Conservation (phyloP, 2,329 filamentous ascomycete species). For the Curvularia verruculosa region DNA sequence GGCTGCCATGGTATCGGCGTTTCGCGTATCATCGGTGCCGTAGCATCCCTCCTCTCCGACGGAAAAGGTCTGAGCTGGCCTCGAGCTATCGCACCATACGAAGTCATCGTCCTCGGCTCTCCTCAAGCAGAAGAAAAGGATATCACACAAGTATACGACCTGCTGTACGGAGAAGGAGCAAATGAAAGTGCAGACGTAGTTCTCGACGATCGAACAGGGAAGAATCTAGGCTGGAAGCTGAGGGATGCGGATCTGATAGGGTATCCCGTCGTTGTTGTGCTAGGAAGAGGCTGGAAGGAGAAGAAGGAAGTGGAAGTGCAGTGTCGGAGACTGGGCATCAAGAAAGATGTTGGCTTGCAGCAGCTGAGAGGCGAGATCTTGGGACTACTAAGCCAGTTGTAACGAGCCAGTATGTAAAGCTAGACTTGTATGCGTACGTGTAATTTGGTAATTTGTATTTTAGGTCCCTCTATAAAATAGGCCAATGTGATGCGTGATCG, state of each 20-base stretch:
- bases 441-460: background rate
- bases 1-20: slow-evolving; percentile 96
- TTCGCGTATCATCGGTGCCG: slow-evolving; percentile 85
- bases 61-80: slow-evolving; percentile 82
- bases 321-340: slow-evolving; percentile 70
- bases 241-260: slow-evolving; percentile 88
- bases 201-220: slow-evolving; percentile 54
- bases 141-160: slow-evolving; percentile 68
- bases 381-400: slow-evolving; percentile 30
- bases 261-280: slow-evolving; percentile 80
- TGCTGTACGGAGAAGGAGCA: slow-evolving; percentile 45
- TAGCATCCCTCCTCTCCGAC: slow-evolving; percentile 78
- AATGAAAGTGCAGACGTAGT: slow-evolving; percentile 29
- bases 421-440: background rate
- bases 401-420: background rate
- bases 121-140: slow-evolving; percentile 54
- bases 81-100: slow-evolving; percentile 81
- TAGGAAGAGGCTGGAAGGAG: slow-evolving; percentile 61
- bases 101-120: slow-evolving; percentile 69
- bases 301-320: slow-evolving; percentile 71
- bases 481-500: background rate
- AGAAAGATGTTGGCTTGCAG: slow-evolving; percentile 62
- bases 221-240: slow-evolving; percentile 81
- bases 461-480: background rate
- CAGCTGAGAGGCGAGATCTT: slow-evolving; percentile 54